Base-by-base conservation (phyloP, 495 filamentous ascomycete species). In the Xeromyces bisporus region DNA sequence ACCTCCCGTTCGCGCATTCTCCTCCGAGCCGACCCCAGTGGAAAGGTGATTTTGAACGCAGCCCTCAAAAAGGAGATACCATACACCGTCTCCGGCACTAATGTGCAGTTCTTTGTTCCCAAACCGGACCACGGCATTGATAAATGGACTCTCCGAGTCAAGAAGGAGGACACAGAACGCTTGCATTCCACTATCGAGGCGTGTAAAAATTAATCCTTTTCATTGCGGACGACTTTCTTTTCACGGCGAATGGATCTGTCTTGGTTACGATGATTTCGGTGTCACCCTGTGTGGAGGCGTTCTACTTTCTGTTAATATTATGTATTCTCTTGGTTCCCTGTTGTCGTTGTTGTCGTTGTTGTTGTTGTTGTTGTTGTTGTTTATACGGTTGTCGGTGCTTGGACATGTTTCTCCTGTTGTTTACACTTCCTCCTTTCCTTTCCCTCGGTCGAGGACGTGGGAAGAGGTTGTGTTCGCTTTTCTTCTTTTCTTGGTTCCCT, bases 31-130 rank as follows among this genome's bases (percentile, higher is more conserved):
- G 77, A 83, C 30, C 77, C 77, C 0, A 67, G 71, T 36, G 80
- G 80, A 14, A 69, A 71, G 11, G 49, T 85, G 10, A 58, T 77
- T 3, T 44, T 86, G 33, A 86, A 86, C 54, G 67, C 75, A 23
- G 42, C 55, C 9, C 44, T 84, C 12, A 60, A 75, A 18, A 57
- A 69, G 15, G 52, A 64, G 9, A 50, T 75, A 6, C 59, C 58
- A 1, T 86, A 82, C 50, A 62, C 60, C 29, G 42, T 50, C 3
- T 55, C 48, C 3, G 55, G 51, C 13, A 77, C 69, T 43, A 67
- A 59, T 15, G 55, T 78, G 23, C 69, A 69, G 33, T 50, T 80
- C 24, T 46, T 62, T 15, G 63, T 71, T 2, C 58, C 67, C 1
- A 54, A 55, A 23, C 56, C 69, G 30, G 50, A 57, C 11, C 67